These are phyloP conservation scores for Acacia concinna DNA, from an alignment of 331 rosid species.

Conservation along the genomic window DNA sequence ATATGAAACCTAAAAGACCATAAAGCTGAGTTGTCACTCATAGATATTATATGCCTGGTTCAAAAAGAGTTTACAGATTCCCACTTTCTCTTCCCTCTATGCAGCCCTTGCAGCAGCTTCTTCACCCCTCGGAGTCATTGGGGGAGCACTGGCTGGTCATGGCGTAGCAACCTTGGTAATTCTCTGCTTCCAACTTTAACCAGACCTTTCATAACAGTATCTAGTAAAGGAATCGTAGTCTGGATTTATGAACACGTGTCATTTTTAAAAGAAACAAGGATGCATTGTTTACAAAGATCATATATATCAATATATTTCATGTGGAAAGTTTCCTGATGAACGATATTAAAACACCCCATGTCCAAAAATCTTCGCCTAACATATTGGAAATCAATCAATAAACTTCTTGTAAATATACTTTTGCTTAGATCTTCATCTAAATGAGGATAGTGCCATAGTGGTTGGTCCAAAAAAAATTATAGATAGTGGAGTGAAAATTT, in stretches of 20 bases:
- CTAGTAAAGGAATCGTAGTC: slow-evolving; percentile 12
- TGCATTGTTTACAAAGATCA: slow-evolving; percentile 19
- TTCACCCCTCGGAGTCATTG: slow-evolving; percentile 95
- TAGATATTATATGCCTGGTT: slow-evolving; percentile 2
- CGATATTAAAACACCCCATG: not conserved
- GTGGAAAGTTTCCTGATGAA: slow-evolving; percentile 5
- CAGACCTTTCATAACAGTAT: not conserved
- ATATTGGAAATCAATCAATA: not conserved
- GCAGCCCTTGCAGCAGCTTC: slow-evolving; percentile 98
- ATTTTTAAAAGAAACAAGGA: slow-evolving; percentile 6
- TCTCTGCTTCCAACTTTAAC: slow-evolving; percentile 10
- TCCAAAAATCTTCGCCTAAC: not conserved
- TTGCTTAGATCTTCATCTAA: not conserved
- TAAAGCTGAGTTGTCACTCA: slow-evolving; percentile 8
- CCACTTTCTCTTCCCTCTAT: slow-evolving; percentile 25
- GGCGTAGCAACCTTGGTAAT: slow-evolving; percentile 92
- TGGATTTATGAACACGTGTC: slow-evolving; percentile 10
- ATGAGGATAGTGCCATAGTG: too few relatives aligned
- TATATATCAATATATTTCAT: not conserved
- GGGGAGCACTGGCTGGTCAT: slow-evolving; percentile 93
- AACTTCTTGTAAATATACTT: slow-evolving; percentile 2
- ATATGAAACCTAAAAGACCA: slow-evolving; percentile 8
- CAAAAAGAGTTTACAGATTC: not conserved
- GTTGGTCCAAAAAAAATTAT: too few relatives aligned
- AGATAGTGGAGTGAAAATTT: not conserved